Percentiles rank a stretch among this genome's conserved stretches.
phyloP scores from a whole-genome alignment of 129 eudicot species.

The Chrysanthemum lavandulifolium region DNA sequence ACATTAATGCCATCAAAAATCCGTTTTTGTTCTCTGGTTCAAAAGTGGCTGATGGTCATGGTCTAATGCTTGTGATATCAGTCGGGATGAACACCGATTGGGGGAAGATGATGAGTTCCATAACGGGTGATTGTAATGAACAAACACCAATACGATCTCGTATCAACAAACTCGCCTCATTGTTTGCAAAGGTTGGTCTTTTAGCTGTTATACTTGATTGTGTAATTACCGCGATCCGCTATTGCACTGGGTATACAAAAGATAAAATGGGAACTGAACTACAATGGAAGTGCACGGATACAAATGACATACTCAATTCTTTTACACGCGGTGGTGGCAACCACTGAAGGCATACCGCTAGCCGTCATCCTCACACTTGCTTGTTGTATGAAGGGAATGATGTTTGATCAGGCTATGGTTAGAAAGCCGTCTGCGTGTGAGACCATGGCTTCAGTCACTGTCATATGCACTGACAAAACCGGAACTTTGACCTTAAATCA shows the following conservation, averaged over 20 bases:
- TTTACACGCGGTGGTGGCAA: background rate
- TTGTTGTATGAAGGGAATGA: constrained; percentile 32
- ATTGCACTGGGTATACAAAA: constrained; percentile 35
- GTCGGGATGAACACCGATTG: constrained; percentile 37
- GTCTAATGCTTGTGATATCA: constrained; percentile 44
- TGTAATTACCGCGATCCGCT: constrained; percentile 38
- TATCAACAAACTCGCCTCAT: constrained; percentile 38
- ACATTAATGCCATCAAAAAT: constrained; percentile 22
- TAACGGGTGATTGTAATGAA: constrained; percentile 20
- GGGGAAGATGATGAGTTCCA: constrained; percentile 54
- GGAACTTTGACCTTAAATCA: constrained; percentile 44
- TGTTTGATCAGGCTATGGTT: background rate
- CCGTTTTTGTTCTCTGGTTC: constrained; percentile 54
- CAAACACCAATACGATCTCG: constrained; percentile 43
- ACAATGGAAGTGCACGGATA: background rate
- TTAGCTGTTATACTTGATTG: constrained; percentile 40
- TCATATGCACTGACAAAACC: constrained; percentile 38
- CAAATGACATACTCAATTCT: background rate
- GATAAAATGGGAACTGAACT: constrained; percentile 18
- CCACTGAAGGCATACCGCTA: background rate
- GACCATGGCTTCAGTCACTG: background rate
- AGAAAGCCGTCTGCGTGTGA: background rate
- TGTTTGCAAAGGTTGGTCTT: constrained; percentile 26
- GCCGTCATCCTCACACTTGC: constrained; percentile 42
- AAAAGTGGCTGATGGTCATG: constrained; percentile 36